Percentiles rank a stretch among this genome's conserved stretches.
Conservation (phyloP, 192 early-diverging fungal species). For the Oehlia diaphana region DNA sequence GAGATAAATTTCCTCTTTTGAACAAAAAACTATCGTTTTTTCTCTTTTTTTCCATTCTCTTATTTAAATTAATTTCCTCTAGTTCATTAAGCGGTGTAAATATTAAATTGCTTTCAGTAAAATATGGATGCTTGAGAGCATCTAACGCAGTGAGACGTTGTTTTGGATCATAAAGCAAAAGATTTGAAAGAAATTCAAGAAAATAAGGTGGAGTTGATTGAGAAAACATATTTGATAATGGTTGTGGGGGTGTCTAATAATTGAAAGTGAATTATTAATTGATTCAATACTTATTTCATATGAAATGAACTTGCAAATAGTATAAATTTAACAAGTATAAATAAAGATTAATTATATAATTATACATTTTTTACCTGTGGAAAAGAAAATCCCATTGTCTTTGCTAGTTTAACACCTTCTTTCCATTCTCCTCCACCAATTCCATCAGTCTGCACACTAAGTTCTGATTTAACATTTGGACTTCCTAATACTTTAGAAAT, state of each 20-base stretch:
- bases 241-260: slow-evolving; percentile 2
- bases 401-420: slow-evolving; percentile 69
- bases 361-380: slow-evolving; percentile 37
- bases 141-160: slow-evolving; percentile 18
- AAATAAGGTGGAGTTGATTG: slow-evolving; percentile 5
- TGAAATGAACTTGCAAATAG: not conserved
- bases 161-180: slow-evolving; percentile 22
- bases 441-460: not conserved
- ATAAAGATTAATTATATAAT: not conserved
- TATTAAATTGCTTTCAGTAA: slow-evolving; percentile 9
- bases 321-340: not conserved
- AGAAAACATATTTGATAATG: slow-evolving; percentile 5
- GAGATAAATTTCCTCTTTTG: not conserved
- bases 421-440: slow-evolving; percentile 63
- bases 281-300: not conserved
- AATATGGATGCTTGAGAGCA: slow-evolving; percentile 19
- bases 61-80: not conserved
- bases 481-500: slow-evolving; percentile 83
- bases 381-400: slow-evolving; percentile 69
- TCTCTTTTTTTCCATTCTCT: slow-evolving; percentile 1
- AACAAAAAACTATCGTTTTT: slow-evolving; percentile 16
- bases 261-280: not conserved
- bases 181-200: slow-evolving; percentile 18
- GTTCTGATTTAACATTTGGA: slow-evolving; percentile 44
- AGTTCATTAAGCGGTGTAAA: not conserved